These are phyloP conservation scores for Helicostylum pulchrum DNA, from an alignment of 192 early-diverging fungal species.

Conservation along the genomic window DNA sequence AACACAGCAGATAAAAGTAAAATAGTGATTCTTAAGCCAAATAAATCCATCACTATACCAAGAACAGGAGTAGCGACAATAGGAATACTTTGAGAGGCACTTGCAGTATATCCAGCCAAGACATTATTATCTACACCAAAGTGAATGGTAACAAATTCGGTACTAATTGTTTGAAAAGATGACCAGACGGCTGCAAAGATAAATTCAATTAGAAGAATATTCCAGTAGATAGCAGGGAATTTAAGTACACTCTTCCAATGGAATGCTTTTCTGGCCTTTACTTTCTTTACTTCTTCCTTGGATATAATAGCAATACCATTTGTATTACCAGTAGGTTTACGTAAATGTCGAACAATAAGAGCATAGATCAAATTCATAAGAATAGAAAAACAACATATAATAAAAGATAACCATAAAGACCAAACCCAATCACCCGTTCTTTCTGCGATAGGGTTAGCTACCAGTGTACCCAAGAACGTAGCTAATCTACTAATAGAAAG, in stretches of 20 bases:
- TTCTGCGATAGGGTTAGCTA: slow-evolving; percentile 57
- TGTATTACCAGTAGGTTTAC: slow-evolving; percentile 40
- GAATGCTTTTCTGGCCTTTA: too few species aligned
- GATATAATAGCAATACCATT: too few species aligned
- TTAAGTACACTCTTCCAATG: too few species aligned
- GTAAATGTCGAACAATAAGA: slow-evolving; percentile 46
- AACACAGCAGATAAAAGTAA: slow-evolving; percentile 34
- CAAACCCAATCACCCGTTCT: slow-evolving; percentile 41
- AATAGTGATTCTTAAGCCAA: slow-evolving; percentile 47
- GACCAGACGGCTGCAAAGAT: too few species aligned
- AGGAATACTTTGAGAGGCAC: too few species aligned
- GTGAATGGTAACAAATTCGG: too few species aligned
- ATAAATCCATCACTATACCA: slow-evolving; percentile 55
- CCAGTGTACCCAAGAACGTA: slow-evolving; percentile 65
- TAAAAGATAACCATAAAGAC: slow-evolving; percentile 49
- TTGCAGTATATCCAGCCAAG: too few species aligned
- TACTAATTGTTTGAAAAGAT: too few species aligned
- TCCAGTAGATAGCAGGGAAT: too few species aligned
- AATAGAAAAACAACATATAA: slow-evolving; percentile 64
- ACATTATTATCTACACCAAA: too few species aligned
- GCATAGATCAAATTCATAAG: slow-evolving; percentile 67
- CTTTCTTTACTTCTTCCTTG: too few species aligned
- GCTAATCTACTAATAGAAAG: slow-evolving; percentile 68
- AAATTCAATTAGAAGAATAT: too few species aligned
- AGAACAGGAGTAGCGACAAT: slow-evolving; percentile 37